These are phyloP conservation scores for Sphagnum contortum DNA, from an alignment of 225 moss, liverwort and hornwort species.

Conservation along the genomic window DNA sequence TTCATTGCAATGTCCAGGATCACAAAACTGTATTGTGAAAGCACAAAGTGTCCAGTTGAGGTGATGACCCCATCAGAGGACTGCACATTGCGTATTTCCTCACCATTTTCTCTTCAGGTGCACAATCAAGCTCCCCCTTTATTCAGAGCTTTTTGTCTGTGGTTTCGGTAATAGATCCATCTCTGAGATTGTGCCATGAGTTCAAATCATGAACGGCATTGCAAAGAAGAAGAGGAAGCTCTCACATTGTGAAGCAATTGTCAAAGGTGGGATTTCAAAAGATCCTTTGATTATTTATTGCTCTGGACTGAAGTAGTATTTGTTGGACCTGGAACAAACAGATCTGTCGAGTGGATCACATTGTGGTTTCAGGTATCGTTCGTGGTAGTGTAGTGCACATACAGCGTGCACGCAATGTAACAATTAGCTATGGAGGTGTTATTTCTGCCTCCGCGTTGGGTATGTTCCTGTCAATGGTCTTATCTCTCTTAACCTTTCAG, in stretches of 20 bases:
- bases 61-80: constrained; percentile 87
- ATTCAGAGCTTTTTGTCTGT: too few relatives aligned
- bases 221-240: too few relatives aligned
- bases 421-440: constrained; percentile 50
- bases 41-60: constrained; percentile 66
- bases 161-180: too few relatives aligned
- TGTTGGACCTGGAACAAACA: constrained; percentile 8
- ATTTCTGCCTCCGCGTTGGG: constrained; percentile 88
- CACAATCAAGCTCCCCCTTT: background rate
- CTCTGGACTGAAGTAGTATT: too few relatives aligned
- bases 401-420: constrained; percentile 77
- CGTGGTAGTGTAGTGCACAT: constrained; percentile 82
- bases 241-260: too few relatives aligned
- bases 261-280: too few relatives aligned
- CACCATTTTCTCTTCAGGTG: constrained; percentile 98
- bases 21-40: constrained; percentile 52
- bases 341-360: constrained; percentile 94
- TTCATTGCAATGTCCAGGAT: constrained; percentile 40
- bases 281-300: too few relatives aligned
- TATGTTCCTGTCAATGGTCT: constrained; percentile 10
- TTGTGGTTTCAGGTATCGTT: constrained; percentile 68
- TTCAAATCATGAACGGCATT: too few relatives aligned
- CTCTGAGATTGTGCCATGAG: too few relatives aligned
- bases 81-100: constrained; percentile 78
- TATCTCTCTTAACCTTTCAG: too few relatives aligned